phyloP scores from a whole-genome alignment of 2,329 filamentous ascomycete genomes.

The Esteya vermicola region DNA sequence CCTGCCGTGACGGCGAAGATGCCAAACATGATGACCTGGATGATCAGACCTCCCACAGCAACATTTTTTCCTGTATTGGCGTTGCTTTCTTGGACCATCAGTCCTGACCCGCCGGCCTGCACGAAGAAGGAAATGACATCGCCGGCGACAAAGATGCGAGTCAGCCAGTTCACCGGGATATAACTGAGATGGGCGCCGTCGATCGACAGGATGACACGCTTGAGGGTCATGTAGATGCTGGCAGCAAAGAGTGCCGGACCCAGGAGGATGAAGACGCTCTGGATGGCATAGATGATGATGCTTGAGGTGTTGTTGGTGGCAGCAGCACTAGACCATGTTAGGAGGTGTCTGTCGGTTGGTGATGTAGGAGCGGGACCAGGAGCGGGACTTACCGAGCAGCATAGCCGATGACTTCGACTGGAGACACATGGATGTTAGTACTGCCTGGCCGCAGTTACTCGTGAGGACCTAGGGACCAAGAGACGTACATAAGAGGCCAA shows the following conservation, averaged over 20 bases:
- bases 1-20: conserved; percentile 35
- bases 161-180: conserved; percentile 26
- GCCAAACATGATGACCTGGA: conserved; percentile 43
- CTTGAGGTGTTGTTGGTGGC: conserved; percentile 16
- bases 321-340: too few relatives aligned
- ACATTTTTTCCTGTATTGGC: conserved; percentile 30
- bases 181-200: conserved; percentile 17
- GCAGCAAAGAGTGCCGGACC: conserved; percentile 33
- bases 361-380: too few relatives aligned
- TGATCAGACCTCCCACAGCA: conserved; percentile 38
- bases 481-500: conserved; percentile 7
- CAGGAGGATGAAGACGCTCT: conserved; percentile 29
- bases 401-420: neutral
- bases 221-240: conserved; percentile 35
- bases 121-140: conserved; percentile 38
- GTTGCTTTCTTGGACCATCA: neutral
- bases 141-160: conserved; percentile 38
- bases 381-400: too few relatives aligned
- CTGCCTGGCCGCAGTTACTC: neutral
- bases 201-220: conserved; percentile 25
- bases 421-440: neutral
- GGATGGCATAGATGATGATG: conserved; percentile 24
- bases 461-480: neutral
- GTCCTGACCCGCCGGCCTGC: conserved; percentile 27
- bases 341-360: too few relatives aligned